A percentile compares a stretch with the other conserved stretches of the same genome.
phyloP scores from a whole-genome alignment of 805 yeast species.

The Yarrowia sp. region DNA sequence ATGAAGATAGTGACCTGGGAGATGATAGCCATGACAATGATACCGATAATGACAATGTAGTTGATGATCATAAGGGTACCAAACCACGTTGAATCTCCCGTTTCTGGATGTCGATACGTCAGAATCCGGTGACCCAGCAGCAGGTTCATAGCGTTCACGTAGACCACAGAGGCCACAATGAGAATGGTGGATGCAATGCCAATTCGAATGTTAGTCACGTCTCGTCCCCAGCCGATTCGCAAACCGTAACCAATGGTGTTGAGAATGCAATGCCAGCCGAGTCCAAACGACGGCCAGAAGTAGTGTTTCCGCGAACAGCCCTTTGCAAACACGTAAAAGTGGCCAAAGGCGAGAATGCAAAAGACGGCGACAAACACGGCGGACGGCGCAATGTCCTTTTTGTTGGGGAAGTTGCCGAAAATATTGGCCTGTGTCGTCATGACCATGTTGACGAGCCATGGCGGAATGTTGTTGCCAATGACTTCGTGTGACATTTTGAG shows the following conservation, averaged over 20 bases:
- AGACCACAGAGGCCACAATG: constrained; percentile 54
- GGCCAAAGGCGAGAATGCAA: constrained; percentile 47
- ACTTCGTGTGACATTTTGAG: constrained; percentile 3
- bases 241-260: constrained; percentile 59
- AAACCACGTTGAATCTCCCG: constrained; percentile 49
- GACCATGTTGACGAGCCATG: constrained; percentile 5
- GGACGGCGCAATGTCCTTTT: constrained; percentile 57
- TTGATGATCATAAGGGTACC: constrained; percentile 50
- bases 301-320: constrained; percentile 43
- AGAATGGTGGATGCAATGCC: constrained; percentile 62
- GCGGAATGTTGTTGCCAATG: constrained; percentile 8
- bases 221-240: constrained; percentile 58
- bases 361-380: constrained; percentile 57
- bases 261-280: constrained; percentile 52
- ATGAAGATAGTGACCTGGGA: constrained; percentile 61
- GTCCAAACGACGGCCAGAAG: constrained; percentile 55
- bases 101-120: constrained; percentile 74
- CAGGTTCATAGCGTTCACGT: constrained; percentile 58
- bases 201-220: constrained; percentile 46
- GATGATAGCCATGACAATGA: constrained; percentile 65
- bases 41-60: constrained; percentile 54
- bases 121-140: constrained; percentile 69
- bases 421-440: constrained; percentile 37
- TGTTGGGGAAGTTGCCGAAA: constrained; percentile 62
- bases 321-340: constrained; percentile 45